phyloP scores from a whole-genome alignment of 2,329 filamentous ascomycete species.

The Dothideomycetes sp. region DNA sequence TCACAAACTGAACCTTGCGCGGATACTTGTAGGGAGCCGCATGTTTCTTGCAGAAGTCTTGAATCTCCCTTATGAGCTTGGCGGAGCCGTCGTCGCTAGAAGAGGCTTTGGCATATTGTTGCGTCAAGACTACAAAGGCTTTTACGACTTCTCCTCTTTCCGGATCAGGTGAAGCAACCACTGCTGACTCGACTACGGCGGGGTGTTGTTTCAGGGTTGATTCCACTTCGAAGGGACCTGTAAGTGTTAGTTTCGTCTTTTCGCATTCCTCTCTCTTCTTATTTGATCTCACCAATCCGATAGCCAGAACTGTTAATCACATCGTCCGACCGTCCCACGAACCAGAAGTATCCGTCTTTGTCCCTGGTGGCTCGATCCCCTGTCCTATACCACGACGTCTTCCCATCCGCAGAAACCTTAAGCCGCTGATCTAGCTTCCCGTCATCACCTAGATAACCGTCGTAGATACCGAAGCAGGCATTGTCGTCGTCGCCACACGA shows the following conservation, averaged over 20 bases:
- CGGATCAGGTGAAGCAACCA: conserved; percentile 28
- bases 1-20: conserved; percentile 28
- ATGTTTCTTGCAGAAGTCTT: conserved; percentile 29
- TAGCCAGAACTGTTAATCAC: conserved; percentile 32
- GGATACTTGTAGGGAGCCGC: conserved; percentile 33
- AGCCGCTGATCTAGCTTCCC: conserved; percentile 15
- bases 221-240: conserved; percentile 32
- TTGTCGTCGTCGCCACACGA: conserved; percentile 11
- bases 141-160: conserved; percentile 29
- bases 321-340: conserved; percentile 25
- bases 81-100: conserved; percentile 11
- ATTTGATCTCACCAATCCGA: conserved; percentile 24
- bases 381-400: conserved; percentile 22
- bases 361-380: conserved; percentile 25
- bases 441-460: conserved; percentile 17
- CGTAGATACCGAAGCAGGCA: conserved; percentile 18
- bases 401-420: conserved; percentile 3
- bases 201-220: conserved; percentile 29
- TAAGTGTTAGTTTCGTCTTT: too few species aligned
- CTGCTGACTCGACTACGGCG: conserved; percentile 28
- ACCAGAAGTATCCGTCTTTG: conserved; percentile 25
- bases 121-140: conserved; percentile 28
- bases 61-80: conserved; percentile 22
- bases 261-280: too few species aligned
- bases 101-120: conserved; percentile 8